Evolutionary conservation across 1,139 yeast species (phyloP).

Genomic region (Pichia sp.): DNA sequence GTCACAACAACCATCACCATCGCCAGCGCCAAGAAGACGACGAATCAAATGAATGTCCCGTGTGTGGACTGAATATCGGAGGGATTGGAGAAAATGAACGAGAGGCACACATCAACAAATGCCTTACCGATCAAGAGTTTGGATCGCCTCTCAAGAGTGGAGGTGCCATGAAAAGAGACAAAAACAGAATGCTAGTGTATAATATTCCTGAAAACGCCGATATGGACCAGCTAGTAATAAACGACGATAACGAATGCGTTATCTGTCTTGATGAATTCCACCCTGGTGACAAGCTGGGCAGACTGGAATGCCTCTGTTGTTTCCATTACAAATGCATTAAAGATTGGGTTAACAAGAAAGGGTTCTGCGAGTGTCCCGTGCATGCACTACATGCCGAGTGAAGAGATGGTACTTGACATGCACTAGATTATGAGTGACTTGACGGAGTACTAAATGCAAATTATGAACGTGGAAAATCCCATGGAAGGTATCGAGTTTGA

Average conservation of each 20-base stretch:
- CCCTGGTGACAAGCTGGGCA: constrained; percentile 86
- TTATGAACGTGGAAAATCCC: too few species aligned
- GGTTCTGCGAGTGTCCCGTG: constrained; percentile 84
- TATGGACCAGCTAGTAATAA: constrained; percentile 15
- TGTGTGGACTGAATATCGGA: constrained; percentile 47
- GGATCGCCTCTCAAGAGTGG: constrained; percentile 50
- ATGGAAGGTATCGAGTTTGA: too few species aligned
- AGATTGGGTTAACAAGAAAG: constrained; percentile 86
- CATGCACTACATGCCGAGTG: constrained; percentile 48
- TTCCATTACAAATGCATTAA: constrained; percentile 90
- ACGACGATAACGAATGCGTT: constrained; percentile 71
- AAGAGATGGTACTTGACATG: too few species aligned
- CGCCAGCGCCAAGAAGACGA: constrained; percentile 9
- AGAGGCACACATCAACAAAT: constrained; percentile 67
- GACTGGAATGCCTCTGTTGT: constrained; percentile 92
- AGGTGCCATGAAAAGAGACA: constrained; percentile 34
- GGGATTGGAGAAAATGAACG: constrained; percentile 43
- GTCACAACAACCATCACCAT: constrained; percentile 16
- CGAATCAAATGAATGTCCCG: constrained; percentile 48
- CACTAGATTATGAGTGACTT: too few species aligned
- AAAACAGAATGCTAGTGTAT: constrained; percentile 85
- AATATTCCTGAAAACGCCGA: constrained; percentile 46
- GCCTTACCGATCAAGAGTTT: constrained; percentile 67
- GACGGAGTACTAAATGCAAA: too few species aligned
- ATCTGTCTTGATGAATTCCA: constrained; percentile 87